A percentile compares a stretch with the other conserved stretches of the same genome.
phyloP scores from a whole-genome alignment of 805 yeast species.

The Ogataea trehaloabstinens region DNA sequence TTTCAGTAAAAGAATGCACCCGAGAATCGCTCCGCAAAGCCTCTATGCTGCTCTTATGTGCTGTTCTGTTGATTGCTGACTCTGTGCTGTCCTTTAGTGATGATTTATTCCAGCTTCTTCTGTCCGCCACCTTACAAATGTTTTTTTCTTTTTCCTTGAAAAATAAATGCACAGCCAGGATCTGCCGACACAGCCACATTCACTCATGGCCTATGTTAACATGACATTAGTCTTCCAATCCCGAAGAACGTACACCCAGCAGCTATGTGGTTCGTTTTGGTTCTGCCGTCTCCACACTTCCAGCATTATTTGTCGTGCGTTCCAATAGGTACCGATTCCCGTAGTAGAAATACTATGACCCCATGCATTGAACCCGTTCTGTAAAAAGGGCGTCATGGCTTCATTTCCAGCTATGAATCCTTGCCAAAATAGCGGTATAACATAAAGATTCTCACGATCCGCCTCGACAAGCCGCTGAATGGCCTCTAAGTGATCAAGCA shows the following conservation, averaged over 20 bases:
- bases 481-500: slow-evolving; percentile 60
- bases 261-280: slow-evolving; percentile 54
- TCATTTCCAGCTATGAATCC: slow-evolving; percentile 88
- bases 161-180: too few relatives aligned
- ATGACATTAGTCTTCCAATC: slow-evolving; percentile 87
- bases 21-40: background rate
- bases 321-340: slow-evolving; percentile 81
- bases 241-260: slow-evolving; percentile 75
- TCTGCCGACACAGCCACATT: too few relatives aligned
- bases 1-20: too few relatives aligned
- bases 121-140: background rate
- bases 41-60: background rate
- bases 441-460: slow-evolving; percentile 49
- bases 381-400: slow-evolving; percentile 56
- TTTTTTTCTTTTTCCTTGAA: slow-evolving; percentile 1
- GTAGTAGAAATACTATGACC: slow-evolving; percentile 57
- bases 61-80: background rate
- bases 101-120: slow-evolving; percentile 1
- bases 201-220: slow-evolving; percentile 52
- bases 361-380: slow-evolving; percentile 71
- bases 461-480: slow-evolving; percentile 55
- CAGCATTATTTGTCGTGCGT: slow-evolving; percentile 77
- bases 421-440: slow-evolving; percentile 82
- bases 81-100: slow-evolving; percentile 1
- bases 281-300: slow-evolving; percentile 82